phyloP scores from a whole-genome alignment of 176 grass and related monocot genomes.

The Pontederia paniculata region DNA sequence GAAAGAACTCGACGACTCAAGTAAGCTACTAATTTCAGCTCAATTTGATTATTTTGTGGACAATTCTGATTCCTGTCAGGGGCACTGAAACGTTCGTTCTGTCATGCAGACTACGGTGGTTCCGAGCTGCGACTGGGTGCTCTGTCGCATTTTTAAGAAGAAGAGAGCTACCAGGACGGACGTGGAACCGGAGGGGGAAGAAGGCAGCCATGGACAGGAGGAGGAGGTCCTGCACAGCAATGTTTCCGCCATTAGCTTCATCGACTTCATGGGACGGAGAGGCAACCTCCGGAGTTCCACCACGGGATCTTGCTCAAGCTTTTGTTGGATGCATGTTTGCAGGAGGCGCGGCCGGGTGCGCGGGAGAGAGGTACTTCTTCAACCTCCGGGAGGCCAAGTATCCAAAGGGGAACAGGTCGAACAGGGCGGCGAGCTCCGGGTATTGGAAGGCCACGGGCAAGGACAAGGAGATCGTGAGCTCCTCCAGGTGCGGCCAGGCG shows the following conservation, averaged over 20 bases:
- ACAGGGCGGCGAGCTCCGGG: slow-evolving; percentile 39
- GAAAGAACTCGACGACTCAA: slow-evolving; percentile 2
- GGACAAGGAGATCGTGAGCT: slow-evolving; percentile 39
- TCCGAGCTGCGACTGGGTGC: slow-evolving; percentile 18
- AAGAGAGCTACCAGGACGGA: slow-evolving; percentile 20
- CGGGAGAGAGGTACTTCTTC: slow-evolving; percentile 63
- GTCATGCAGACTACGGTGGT: slow-evolving; percentile 11
- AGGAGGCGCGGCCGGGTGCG: slow-evolving; percentile 18
- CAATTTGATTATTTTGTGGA: not conserved
- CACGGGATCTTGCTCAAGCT: not conserved
- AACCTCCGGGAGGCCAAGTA: slow-evolving; percentile 61
- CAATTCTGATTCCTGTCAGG: not conserved
- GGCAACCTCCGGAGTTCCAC: not conserved
- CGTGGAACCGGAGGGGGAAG: slow-evolving; percentile 8
- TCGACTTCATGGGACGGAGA: not conserved
- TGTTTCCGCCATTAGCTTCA: not conserved
- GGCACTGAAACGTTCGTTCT: not conserved
- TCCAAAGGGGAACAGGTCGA: slow-evolving; percentile 37
- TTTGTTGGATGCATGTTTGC: not conserved
- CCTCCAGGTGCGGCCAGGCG: slow-evolving; percentile 10
- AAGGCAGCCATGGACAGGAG: not conserved
- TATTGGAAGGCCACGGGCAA: slow-evolving; percentile 71
- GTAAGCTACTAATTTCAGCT: not conserved
- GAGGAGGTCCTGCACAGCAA: not conserved
- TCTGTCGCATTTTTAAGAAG: slow-evolving; percentile 37